Percentiles rank a stretch among this genome's conserved stretches.
phyloP scores from a whole-genome alignment of 179 eudicot species.

The Beta lomatogona region DNA sequence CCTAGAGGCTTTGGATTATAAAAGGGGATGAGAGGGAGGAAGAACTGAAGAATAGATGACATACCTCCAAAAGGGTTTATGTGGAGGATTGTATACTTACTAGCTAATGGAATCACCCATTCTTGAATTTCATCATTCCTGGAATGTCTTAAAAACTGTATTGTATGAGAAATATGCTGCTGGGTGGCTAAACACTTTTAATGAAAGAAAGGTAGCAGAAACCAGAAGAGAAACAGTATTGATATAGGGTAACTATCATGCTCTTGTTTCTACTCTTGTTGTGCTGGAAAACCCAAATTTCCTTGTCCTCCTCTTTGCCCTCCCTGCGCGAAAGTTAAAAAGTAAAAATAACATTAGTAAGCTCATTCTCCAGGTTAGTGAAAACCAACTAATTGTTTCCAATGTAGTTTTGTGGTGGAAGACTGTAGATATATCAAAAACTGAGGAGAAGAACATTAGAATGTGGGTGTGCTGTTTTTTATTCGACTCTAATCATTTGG shows the following conservation, averaged over 20 bases:
- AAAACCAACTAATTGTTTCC: background rate
- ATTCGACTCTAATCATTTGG: background rate
- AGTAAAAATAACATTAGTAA: no score
- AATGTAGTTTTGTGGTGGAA: background rate
- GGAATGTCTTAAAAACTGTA: background rate
- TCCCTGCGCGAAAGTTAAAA: no score
- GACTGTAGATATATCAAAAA: background rate
- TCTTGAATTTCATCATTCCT: background rate
- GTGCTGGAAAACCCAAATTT: no score
- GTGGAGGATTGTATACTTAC: background rate
- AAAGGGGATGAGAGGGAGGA: background rate
- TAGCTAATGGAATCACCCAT: background rate
- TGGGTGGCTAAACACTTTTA: background rate
- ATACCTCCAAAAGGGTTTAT: background rate
- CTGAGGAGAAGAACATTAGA: background rate
- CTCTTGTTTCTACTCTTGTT: no score
- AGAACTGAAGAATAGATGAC: background rate
- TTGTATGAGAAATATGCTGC: background rate
- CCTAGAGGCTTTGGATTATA: background rate
- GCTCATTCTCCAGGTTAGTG: background rate
- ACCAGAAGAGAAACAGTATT: background rate
- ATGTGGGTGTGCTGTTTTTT: background rate
- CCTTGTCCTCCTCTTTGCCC: no score
- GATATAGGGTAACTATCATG: no score
- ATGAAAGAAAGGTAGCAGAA: background rate